phyloP scores from a whole-genome alignment of 257 asterid genomes.

The Penstemon davidsonii region DNA sequence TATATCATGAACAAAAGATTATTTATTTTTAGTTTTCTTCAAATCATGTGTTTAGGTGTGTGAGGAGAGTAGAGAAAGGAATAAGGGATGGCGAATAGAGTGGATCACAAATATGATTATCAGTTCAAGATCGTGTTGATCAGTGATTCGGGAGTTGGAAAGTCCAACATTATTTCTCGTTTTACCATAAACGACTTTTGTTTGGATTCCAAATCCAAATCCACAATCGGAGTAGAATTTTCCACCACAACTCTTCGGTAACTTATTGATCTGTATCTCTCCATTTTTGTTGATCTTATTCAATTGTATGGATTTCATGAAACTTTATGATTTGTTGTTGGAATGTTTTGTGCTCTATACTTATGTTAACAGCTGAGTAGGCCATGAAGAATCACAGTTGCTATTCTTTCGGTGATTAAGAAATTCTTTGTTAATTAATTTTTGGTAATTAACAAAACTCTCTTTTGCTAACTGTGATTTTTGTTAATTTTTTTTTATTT shows the following conservation, averaged over 20 bases:
- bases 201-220: constrained; percentile 17
- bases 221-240: constrained; percentile 16
- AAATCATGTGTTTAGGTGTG: neutral
- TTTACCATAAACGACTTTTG: constrained; percentile 18
- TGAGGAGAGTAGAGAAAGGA: neutral
- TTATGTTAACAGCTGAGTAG: too few relatives aligned
- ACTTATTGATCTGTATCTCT: neutral
- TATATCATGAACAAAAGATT: neutral
- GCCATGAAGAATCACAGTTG: too few relatives aligned
- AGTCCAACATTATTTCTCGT: constrained; percentile 17
- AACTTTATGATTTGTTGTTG: too few relatives aligned
- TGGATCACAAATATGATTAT: constrained; percentile 23
- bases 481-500: too few relatives aligned
- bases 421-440: too few relatives aligned
- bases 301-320: too few relatives aligned
- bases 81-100: constrained; percentile 5
- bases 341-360: too few relatives aligned
- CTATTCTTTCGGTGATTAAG: too few relatives aligned
- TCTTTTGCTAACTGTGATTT: too few relatives aligned
- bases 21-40: neutral
- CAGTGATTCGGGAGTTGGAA: constrained; percentile 23
- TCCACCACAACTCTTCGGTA: constrained; percentile 17
- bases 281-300: too few relatives aligned
- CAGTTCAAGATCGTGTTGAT: constrained; percentile 20
- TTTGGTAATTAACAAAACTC: too few relatives aligned